Evolutionary conservation across 169 alveolate species (phyloP).

Genomic region (Cyclospora cayetanensis): DNA sequence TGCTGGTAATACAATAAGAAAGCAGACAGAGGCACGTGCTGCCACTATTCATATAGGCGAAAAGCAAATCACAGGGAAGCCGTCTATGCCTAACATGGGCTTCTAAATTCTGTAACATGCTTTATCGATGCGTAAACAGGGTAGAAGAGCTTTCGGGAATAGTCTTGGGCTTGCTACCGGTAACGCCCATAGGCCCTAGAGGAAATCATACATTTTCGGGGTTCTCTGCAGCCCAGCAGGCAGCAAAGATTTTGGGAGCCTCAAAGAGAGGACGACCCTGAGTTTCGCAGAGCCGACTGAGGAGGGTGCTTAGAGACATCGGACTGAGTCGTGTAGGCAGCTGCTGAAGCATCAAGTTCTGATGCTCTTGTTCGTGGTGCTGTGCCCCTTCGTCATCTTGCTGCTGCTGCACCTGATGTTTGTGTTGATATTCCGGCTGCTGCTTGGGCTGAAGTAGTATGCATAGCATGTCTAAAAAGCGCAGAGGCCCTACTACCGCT

Average conservation of each 20-base stretch:
- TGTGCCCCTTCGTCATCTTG: not conserved
- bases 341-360: not conserved
- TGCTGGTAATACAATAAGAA: too few species aligned
- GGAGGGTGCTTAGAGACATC: not conserved
- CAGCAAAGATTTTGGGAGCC: not conserved
- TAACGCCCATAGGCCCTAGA: too few species aligned
- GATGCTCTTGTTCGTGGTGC: not conserved
- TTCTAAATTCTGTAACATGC: too few species aligned
- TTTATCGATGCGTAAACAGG: too few species aligned
- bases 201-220: not conserved
- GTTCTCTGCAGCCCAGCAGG: constrained; percentile 35
- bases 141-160: too few species aligned
- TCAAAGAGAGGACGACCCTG: constrained; percentile 21
- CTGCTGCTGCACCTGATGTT: constrained; percentile 5
- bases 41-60: too few species aligned
- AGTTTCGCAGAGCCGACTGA: not conserved
- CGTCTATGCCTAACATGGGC: too few species aligned
- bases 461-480: not conserved
- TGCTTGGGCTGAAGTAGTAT: constrained; percentile 13
- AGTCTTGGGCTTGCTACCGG: too few species aligned
- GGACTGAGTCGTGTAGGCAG: not conserved
- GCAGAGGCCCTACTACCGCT: not conserved
- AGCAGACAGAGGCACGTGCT: too few species aligned
- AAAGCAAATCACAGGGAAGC: too few species aligned
- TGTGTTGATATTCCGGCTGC: not conserved